Base-by-base conservation (phyloP, 352 stramenopile species). In the Discostella stelligera region DNA sequence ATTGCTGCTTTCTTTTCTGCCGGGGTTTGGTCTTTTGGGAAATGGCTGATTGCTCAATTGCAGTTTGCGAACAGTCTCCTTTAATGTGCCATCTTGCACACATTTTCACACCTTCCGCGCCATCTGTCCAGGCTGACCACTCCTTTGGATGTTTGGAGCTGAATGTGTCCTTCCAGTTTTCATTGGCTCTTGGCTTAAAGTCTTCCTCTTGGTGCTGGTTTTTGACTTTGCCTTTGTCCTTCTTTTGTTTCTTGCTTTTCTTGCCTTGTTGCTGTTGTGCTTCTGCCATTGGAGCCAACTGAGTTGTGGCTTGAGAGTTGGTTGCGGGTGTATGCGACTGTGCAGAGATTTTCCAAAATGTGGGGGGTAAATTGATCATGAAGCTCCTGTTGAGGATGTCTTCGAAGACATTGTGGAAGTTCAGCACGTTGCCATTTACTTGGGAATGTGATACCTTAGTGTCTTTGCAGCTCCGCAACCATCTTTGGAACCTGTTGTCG, bases 31-130 rank as follows among this genome's bases (percentile, higher is more conserved):
- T 39, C 16, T n/a, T 21, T 53, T 25, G 32, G 14, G 1, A 68
- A 3, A 21, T 59, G 60, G 60, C 27, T 53, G 5, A 25, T 37
- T 32, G 39, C 46, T 8, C 50, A 14, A 7, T 27, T 58, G 60
- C 60, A 68, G 39, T 68, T 52, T 27, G 10, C 16, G 13, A 53
- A 59, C 25, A 25, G 50, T n/a, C 30, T n/a, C n/a, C 23, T 32
- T 68, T 50, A 16, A 68, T 18, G 32, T 55, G 46, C 60, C 60
- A 68, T 20, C 30, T 50, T 13, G 44, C 18, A 32, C 60, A 68
- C 32, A 59, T 55, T 37, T 58, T 58, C 20, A 10, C 10, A 13
- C 30, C 30, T 37, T 58, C 30, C 20, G 0, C 10, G 3, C 30
- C 30, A 2, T 58, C 50, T 14, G 25, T 58, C 6, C 7, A 58